Evolutionary conservation across 441 rosid species (phyloP).

Genomic region (Brassica balearica): DNA sequence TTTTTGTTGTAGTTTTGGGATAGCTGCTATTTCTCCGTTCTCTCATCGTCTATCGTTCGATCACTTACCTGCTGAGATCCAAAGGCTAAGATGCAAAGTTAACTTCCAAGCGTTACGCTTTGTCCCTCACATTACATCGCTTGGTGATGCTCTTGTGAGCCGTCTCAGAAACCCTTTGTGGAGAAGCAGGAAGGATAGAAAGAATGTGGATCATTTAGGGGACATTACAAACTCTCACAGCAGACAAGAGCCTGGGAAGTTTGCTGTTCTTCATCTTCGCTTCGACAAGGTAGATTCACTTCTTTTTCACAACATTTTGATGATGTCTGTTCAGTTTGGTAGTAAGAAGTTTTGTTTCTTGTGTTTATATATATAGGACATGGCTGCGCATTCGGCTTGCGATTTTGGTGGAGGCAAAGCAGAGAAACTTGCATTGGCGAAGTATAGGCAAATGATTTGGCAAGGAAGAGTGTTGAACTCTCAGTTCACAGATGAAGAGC

Average conservation of each 20-base stretch:
- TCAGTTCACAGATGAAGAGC: conserved; percentile 92
- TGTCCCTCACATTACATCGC: conserved; percentile 89
- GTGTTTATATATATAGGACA: conserved; percentile 53
- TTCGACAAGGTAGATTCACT: conserved; percentile 76
- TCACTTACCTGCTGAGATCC: conserved; percentile 83
- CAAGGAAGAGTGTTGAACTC: conserved; percentile 97
- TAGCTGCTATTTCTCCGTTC: conserved; percentile 95
- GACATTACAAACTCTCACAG: conserved; percentile 51
- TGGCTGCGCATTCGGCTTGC: conserved; percentile 99
- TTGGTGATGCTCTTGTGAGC: conserved; percentile 83
- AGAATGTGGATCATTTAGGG: conserved; percentile 47
- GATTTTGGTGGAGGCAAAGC: conserved; percentile 99
- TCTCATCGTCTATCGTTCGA: conserved; percentile 95
- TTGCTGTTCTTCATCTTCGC: conserved; percentile 91
- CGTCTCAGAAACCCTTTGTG: conserved; percentile 70
- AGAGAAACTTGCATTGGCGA: conserved; percentile 89
- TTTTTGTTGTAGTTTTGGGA: conserved; percentile 59
- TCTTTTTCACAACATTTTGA: not conserved
- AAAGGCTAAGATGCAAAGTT: conserved; percentile 88
- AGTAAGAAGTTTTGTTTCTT: not conserved
- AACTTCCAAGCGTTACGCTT: conserved; percentile 88
- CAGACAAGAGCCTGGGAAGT: conserved; percentile 59
- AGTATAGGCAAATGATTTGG: conserved; percentile 92
- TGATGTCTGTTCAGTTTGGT: not conserved
- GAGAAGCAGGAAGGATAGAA: conserved; percentile 36